These are phyloP conservation scores for Thraustochytrium sp. DNA, from an alignment of 352 stramenopile genomes.

Conservation along the genomic window DNA sequence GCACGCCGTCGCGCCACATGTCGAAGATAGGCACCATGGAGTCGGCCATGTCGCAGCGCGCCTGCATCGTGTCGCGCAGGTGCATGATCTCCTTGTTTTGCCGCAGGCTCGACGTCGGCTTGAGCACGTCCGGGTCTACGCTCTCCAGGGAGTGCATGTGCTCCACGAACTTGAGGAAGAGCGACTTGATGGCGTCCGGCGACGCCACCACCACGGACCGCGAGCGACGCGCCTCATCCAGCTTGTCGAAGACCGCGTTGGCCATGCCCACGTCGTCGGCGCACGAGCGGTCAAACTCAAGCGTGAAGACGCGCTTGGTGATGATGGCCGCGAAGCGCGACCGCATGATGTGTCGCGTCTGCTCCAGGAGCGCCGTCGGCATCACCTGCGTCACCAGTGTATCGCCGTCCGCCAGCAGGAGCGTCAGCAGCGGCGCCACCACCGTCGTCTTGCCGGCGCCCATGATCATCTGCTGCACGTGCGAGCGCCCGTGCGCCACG, in stretches of 20 bases:
- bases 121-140: slow-evolving; percentile 26
- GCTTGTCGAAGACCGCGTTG: slow-evolving; percentile 11
- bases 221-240: slow-evolving; percentile 61
- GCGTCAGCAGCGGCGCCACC: slow-evolving; percentile 92
- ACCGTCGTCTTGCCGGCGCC: slow-evolving; percentile 99
- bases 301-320: slow-evolving; percentile 97
- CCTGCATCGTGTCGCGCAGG: slow-evolving; percentile 32
- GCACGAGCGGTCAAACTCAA: slow-evolving; percentile 87
- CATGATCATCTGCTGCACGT: slow-evolving; percentile 99
- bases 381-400: slow-evolving; percentile 92
- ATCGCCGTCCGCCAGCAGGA: slow-evolving; percentile 91
- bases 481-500: slow-evolving; percentile 62
- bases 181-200: slow-evolving; percentile 97
- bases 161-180: slow-evolving; percentile 97
- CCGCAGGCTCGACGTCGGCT: slow-evolving; percentile 2
- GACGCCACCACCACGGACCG: slow-evolving; percentile 95
- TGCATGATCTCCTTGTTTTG: slow-evolving; percentile 41
- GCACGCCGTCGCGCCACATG: slow-evolving; percentile 56
- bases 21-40: slow-evolving; percentile 31
- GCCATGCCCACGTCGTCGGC: slow-evolving; percentile 13
- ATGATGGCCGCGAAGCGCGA: slow-evolving; percentile 95
- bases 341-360: slow-evolving; percentile 92
- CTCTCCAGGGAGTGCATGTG: slow-evolving; percentile 57
- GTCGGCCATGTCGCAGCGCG: slow-evolving; percentile 50
- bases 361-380: slow-evolving; percentile 94